Evolutionary conservation across 176 grass and related monocot species (phyloP).

Genomic region (Triticum dicoccoides): DNA sequence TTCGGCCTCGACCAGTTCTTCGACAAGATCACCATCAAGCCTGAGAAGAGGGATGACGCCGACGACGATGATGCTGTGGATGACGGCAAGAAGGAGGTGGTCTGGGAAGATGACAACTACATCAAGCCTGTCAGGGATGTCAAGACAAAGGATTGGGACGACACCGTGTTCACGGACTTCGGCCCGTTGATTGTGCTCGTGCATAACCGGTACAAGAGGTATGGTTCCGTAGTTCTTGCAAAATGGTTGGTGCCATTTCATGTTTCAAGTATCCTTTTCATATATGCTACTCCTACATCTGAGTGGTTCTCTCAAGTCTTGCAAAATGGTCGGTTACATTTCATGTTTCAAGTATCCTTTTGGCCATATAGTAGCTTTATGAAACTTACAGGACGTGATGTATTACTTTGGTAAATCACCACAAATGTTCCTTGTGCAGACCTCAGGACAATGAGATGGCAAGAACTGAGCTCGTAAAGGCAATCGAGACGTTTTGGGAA

Average conservation of each 20-base stretch:
- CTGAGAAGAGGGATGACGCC: constrained; percentile 47
- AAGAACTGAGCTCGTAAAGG: constrained; percentile 70
- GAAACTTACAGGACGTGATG: neutral
- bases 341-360: neutral
- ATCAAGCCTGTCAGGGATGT: constrained; percentile 72
- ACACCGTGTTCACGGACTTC: constrained; percentile 75
- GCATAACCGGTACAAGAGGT: constrained; percentile 84
- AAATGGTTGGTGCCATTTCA: neutral
- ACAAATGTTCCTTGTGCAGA: constrained; percentile 10
- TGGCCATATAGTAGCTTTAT: neutral
- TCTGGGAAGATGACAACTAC: constrained; percentile 88
- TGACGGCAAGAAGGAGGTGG: constrained; percentile 58
- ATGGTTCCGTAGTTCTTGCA: neutral
- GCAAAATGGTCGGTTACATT: neutral
- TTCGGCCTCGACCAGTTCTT: constrained; percentile 87
- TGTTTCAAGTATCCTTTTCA: neutral
- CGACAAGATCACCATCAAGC: constrained; percentile 87
- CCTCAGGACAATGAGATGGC: constrained; percentile 73
- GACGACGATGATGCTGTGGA: constrained; percentile 34
- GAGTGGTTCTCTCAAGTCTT: neutral
- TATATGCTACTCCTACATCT: neutral
- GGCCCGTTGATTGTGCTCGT: constrained; percentile 86
- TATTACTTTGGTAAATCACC: neutral
- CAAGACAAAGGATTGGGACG: constrained; percentile 75
- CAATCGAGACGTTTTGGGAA: constrained; percentile 82